These are phyloP conservation scores for Penicillium sp. DNA, from an alignment of 2,329 filamentous ascomycete genomes.

Conservation along the genomic window DNA sequence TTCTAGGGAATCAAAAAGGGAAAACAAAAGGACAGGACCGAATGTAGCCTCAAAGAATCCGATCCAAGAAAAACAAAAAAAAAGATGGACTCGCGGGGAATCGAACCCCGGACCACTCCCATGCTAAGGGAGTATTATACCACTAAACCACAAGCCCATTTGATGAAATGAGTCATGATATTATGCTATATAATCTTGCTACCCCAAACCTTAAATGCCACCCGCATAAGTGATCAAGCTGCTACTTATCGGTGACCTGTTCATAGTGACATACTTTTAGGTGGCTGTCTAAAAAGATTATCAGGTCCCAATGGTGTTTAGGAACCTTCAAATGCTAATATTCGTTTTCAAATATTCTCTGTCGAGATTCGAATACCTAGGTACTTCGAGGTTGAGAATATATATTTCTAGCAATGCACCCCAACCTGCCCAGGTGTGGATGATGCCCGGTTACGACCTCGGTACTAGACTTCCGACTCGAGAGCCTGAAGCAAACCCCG, in stretches of 20 bases:
- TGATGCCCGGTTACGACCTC: no score
- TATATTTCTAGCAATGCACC: neutral
- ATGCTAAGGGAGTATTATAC: slow-evolving; percentile 52
- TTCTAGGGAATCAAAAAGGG: no score
- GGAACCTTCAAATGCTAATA: no score
- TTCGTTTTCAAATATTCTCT: no score
- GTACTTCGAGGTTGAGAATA: neutral
- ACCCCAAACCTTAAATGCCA: no score
- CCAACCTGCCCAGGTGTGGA: no score
- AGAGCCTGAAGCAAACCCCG: no score
- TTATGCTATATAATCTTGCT: neutral
- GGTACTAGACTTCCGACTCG: no score
- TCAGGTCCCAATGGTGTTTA: no score
- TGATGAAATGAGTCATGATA: neutral
- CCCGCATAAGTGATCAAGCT: no score
- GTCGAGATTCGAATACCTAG: no score
- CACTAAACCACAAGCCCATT: slow-evolving; percentile 47
- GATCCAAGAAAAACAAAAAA: neutral
- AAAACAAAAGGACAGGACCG: no score
- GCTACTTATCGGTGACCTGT: neutral
- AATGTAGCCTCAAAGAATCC: neutral
- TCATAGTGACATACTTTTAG: neutral
- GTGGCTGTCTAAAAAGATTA: neutral
- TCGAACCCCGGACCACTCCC: slow-evolving; percentile 51
- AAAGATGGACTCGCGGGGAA: slow-evolving; percentile 49